Base-by-base conservation (phyloP, 2,329 filamentous ascomycete species). In the Fusarium setosum region DNA sequence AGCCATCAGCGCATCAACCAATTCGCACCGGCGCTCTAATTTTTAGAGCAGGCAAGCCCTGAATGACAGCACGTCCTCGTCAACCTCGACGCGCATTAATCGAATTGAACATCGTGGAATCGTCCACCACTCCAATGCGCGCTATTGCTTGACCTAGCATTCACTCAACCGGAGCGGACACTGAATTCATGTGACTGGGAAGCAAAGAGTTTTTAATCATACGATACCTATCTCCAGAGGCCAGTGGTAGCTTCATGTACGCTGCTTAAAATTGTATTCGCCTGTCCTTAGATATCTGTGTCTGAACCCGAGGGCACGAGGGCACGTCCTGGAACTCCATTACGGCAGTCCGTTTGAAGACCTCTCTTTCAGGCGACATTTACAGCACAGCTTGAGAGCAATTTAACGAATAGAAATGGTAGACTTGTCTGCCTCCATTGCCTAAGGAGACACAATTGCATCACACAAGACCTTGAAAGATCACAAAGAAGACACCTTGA, bases 401-500 rank as follows among this genome's bases (percentile, higher is more conserved):
- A 13, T 15, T 21, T 18, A 47, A 47, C 17, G 13, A 13, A 18
- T 34, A 9, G 17, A 23, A 47, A n/a, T 18, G 21, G 34, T 40
- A 31, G 31, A 15, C 23, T 21, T 20, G 17, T 44, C 18, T 10
- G 24, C n/a, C 17, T 29, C 5, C 42, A 17, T 34, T 26, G 13
- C 13, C 23, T 20, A 34, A 26, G 15, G 12, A 32, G 23, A 10
- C 20, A 20, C 13, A 15, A 13, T 31, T 9, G n/a, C 35, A 41
- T 41, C 49, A 21, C 18, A 40, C 17, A 32, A 52, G 35, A 17
- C 23, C 17, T 23, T 15, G 4, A 15, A 41, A 17, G 21, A 17
- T 45, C 15, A 35, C 18, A 11, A 18, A 23, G 11, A 53, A n/a
- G 21, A 32, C 42, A 67, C 64, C 60, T 32, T 67, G 64, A 67